phyloP scores from a whole-genome alignment of 176 grass and related monocot species.

The Eleusine indica region DNA sequence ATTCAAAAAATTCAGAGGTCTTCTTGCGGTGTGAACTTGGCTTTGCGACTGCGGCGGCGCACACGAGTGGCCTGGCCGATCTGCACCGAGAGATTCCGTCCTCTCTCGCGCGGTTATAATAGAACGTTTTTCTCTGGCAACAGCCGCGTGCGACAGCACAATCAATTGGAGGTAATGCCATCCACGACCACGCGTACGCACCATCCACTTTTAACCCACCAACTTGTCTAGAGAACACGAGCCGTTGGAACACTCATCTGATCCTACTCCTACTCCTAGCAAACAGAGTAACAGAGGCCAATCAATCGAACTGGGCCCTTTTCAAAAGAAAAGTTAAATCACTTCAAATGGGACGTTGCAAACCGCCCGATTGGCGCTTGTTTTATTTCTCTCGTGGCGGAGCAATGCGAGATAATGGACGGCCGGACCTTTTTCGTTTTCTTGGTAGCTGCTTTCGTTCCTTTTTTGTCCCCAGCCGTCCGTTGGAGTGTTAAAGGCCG shows the following conservation, averaged over 20 bases:
- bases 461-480: conserved; percentile 33
- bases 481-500: conserved; percentile 22
- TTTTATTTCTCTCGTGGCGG: conserved; percentile 4
- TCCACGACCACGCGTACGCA: too few species aligned
- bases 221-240: conserved; percentile 18
- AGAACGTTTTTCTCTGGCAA: neutral
- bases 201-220: conserved; percentile 29
- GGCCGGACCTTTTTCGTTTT: neutral
- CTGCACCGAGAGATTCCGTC: conserved; percentile 24
- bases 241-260: neutral
- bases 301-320: neutral
- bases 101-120: neutral
- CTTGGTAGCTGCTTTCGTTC: conserved; percentile 7
- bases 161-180: too few species aligned
- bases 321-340: neutral
- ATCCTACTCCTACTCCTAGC: neutral
- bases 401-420: neutral
- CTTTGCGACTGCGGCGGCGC: conserved; percentile 17
- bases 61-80: neutral
- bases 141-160: neutral
- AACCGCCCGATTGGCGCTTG: neutral
- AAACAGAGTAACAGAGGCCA: neutral
- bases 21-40: conserved; percentile 17
- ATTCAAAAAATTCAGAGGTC: conserved; percentile 1
- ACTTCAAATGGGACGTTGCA: neutral